Evolutionary conservation across 768 basidiomycete genomes (phyloP).

Genomic region (Porphyrellus cyaneotinctus): DNA sequence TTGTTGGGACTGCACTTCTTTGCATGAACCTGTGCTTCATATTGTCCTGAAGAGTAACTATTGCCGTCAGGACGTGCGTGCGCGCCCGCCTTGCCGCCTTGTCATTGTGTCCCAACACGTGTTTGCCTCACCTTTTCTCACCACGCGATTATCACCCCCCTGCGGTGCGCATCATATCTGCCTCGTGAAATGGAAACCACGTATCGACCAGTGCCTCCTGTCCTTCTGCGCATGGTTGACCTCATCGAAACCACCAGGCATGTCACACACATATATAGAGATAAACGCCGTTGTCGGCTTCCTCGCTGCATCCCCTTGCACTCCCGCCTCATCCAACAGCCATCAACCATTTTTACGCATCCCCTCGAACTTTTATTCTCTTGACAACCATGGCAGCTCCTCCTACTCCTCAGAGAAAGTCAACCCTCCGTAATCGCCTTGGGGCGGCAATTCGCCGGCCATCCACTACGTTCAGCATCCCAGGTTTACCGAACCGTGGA

Average conservation of each 20-base stretch:
- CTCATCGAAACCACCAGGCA: constrained; percentile 36
- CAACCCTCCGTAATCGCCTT: constrained; percentile 55
- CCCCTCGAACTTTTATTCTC: not conserved
- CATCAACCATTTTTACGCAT: constrained; percentile 10
- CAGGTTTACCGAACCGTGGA: constrained; percentile 30
- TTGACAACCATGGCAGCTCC: constrained; percentile 29
- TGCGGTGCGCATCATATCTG: constrained; percentile 31
- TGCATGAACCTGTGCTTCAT: constrained; percentile 15
- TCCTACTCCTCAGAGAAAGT: constrained; percentile 34
- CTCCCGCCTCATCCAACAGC: constrained; percentile 13
- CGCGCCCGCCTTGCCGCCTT: constrained; percentile 10
- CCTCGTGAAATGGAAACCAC: constrained; percentile 19
- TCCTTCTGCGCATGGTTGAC: constrained; percentile 27
- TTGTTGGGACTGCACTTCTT: constrained; percentile 2
- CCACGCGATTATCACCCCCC: constrained; percentile 35
- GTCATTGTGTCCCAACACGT: constrained; percentile 23
- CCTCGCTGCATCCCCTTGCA: constrained; percentile 19
- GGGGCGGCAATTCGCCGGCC: constrained; percentile 58
- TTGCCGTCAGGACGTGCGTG: constrained; percentile 10
- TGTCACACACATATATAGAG: constrained; percentile 28
- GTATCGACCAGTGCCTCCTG: constrained; percentile 21
- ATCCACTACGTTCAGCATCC: constrained; percentile 50
- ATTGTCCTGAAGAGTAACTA: not conserved
- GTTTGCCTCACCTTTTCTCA: constrained; percentile 26
- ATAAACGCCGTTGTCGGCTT: constrained; percentile 19